phyloP scores from a whole-genome alignment of 2,329 filamentous ascomycete genomes.

The Setomelanomma holmii region DNA sequence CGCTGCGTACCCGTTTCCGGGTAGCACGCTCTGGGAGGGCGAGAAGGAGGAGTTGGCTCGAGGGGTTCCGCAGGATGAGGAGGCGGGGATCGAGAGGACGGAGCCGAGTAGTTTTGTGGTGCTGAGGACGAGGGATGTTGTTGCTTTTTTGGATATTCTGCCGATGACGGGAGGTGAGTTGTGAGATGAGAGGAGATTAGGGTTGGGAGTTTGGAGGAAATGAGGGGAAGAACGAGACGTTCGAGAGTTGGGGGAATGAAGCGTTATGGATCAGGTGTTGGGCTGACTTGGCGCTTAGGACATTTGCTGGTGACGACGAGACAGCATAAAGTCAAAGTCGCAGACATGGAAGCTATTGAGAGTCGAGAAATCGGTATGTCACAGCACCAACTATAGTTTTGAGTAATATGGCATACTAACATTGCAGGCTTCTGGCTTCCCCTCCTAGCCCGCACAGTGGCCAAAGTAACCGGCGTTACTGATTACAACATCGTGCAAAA shows the following conservation, averaged over 20 bases:
- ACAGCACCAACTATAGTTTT: no score
- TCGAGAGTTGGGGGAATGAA: background rate
- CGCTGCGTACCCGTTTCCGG: slow-evolving; percentile 52
- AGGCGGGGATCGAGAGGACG: slow-evolving; percentile 37
- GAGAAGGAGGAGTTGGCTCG: slow-evolving; percentile 16
- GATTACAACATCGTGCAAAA: slow-evolving; percentile 99
- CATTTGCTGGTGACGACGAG: slow-evolving; percentile 86
- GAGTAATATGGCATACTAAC: background rate
- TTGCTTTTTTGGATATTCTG: slow-evolving; percentile 94
- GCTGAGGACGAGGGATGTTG: slow-evolving; percentile 75
- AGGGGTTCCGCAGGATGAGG: slow-evolving; percentile 35
- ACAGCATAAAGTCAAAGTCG: slow-evolving; percentile 77
- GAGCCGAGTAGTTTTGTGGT: slow-evolving; percentile 64
- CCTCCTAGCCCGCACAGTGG: slow-evolving; percentile 74
- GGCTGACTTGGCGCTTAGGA: slow-evolving; percentile 11
- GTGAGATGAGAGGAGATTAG: background rate
- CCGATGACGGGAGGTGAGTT: slow-evolving; percentile 74
- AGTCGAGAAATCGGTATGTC: slow-evolving; percentile 68
- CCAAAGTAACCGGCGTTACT: slow-evolving; percentile 70
- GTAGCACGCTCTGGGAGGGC: slow-evolving; percentile 10
- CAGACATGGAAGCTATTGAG: slow-evolving; percentile 70
- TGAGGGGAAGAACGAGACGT: background rate
- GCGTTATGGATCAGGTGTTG: no score
- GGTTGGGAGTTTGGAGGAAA: background rate
- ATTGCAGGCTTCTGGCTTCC: slow-evolving; percentile 64